Evolutionary conservation across 108 stramenopile species (phyloP), one percentile per base, ranked within the genome.

Genomic region (Epithemia pelagica): DNA sequence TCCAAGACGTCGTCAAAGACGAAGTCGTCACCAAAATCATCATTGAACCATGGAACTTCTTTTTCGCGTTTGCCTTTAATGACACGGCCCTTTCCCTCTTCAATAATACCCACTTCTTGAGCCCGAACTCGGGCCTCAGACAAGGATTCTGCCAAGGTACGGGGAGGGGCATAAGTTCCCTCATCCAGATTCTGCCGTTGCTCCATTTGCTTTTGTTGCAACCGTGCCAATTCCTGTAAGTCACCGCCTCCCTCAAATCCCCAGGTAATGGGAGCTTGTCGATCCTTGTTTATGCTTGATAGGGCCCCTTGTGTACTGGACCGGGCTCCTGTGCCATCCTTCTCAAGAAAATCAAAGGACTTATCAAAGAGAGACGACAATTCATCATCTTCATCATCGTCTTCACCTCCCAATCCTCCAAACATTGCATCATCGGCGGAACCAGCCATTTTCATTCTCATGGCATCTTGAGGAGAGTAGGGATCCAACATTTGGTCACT

Each of bases 1-100:
- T 91, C 90, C 1, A 92, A 90, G 28, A 95, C 91, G 68, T 95
- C 94, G 52, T 88, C 90, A 64, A 92, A 92, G 5, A 86, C 87
- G 73, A 83, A 95, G 58, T 84, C 88, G 53, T 76, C 87, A 24
- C 90, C 93, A 72, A 89, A 95, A 60, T 95, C 94, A 77, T 95
- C 94, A 58, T 87, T 89, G 71, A 75, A 75, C 88, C 88, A 95
- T 28, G 90, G 87, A 55, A 91, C 78, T 58, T 75, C 78, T 63
- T 83, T 86, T 52, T 78, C 58, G 23, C 78, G 74, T 65, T 78
- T 78, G 27, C 85, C 82, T 65, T 91, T 91, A 10, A 78, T 62
- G 22, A 87, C 71, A 30, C 87, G 81, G 29, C 78, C 80, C 21
- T 73, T 68, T 2, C 79, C 75, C 10, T 80, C 86, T 64, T 80